Conservation (phyloP, 75 land plant species). For the Selaginella moellendorffii region DNA sequence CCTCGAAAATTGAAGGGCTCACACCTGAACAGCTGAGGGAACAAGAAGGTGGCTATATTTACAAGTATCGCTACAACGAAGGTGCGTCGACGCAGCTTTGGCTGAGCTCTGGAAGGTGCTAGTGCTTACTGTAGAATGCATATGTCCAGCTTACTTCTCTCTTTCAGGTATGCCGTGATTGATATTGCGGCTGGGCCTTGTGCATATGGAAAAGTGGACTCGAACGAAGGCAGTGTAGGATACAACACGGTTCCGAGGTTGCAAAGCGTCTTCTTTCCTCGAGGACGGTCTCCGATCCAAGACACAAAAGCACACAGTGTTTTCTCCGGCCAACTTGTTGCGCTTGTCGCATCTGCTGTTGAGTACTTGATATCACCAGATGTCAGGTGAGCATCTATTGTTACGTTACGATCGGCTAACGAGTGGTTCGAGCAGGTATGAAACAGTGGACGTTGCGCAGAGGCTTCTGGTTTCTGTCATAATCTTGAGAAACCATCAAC, state of each 20-base stretch:
- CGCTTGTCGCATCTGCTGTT: conserved; percentile 58
- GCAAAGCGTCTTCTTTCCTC: conserved; percentile 44
- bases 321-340: conserved; percentile 61
- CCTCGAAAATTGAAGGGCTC: conserved; percentile 34
- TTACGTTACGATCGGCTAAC: not conserved
- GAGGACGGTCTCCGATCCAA: conserved; percentile 26
- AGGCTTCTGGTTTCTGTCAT: conserved; percentile 82
- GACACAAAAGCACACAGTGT: conserved; percentile 25
- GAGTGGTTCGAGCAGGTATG: conserved; percentile 47
- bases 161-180: conserved; percentile 79
- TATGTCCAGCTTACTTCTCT: not conserved
- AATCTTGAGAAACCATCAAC: conserved; percentile 79
- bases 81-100: conserved; percentile 97
- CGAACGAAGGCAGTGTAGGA: conserved; percentile 97
- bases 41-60: conserved; percentile 88
- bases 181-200: conserved; percentile 99
- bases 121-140: not conserved
- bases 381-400: conserved; percentile 38
- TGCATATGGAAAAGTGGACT: conserved; percentile 87
- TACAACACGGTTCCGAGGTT: conserved; percentile 61
- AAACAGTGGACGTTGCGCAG: conserved; percentile 62
- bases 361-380: conserved; percentile 94
- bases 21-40: conserved; percentile 54
- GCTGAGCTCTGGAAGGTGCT: conserved; percentile 87
- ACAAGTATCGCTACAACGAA: conserved; percentile 83